These are phyloP conservation scores for Fulvia fulva DNA, from an alignment of 2,329 filamentous ascomycete species.

Conservation along the genomic window DNA sequence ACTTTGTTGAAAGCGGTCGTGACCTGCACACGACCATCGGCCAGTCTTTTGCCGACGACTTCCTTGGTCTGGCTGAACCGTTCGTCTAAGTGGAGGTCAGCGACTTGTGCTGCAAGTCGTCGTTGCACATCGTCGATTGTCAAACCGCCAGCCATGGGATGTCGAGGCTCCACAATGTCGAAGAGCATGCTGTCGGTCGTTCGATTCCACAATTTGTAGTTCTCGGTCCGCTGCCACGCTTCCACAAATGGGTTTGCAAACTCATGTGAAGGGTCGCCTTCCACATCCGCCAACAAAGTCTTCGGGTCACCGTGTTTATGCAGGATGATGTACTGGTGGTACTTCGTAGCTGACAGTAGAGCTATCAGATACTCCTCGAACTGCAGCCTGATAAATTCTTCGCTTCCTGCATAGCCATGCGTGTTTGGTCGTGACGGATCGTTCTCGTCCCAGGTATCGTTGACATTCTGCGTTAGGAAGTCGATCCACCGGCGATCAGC, in stretches of 20 bases:
- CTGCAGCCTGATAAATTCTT: slow-evolving; percentile 94
- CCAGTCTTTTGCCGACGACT: slow-evolving; percentile 81
- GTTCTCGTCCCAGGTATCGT: slow-evolving; percentile 92
- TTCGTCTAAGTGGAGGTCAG: slow-evolving; percentile 90
- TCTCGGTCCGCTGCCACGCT: slow-evolving; percentile 83
- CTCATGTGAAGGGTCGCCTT: slow-evolving; percentile 79
- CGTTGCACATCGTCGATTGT: slow-evolving; percentile 93
- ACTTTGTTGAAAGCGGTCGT: slow-evolving; percentile 81
- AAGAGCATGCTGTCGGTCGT: slow-evolving; percentile 77
- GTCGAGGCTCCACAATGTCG: slow-evolving; percentile 86
- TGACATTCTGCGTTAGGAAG: slow-evolving; percentile 85
- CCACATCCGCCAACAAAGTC: slow-evolving; percentile 57
- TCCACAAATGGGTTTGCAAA: slow-evolving; percentile 82
- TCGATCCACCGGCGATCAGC: slow-evolving; percentile 96
- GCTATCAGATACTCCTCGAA: slow-evolving; percentile 96
- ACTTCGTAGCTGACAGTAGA: slow-evolving; percentile 83
- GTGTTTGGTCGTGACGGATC: slow-evolving; percentile 90
- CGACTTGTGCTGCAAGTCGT: slow-evolving; percentile 83
- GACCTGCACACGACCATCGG: slow-evolving; percentile 82
- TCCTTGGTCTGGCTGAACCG: slow-evolving; percentile 78
- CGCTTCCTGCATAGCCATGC: slow-evolving; percentile 89
- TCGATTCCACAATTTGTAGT: slow-evolving; percentile 82
- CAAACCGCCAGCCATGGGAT: slow-evolving; percentile 88
- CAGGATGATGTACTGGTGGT: slow-evolving; percentile 55
- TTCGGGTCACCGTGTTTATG: slow-evolving; percentile 51